Evolutionary conservation across 1,284 basidiomycete genomes (phyloP).

Genomic region (Malassezia slooffiae): DNA sequence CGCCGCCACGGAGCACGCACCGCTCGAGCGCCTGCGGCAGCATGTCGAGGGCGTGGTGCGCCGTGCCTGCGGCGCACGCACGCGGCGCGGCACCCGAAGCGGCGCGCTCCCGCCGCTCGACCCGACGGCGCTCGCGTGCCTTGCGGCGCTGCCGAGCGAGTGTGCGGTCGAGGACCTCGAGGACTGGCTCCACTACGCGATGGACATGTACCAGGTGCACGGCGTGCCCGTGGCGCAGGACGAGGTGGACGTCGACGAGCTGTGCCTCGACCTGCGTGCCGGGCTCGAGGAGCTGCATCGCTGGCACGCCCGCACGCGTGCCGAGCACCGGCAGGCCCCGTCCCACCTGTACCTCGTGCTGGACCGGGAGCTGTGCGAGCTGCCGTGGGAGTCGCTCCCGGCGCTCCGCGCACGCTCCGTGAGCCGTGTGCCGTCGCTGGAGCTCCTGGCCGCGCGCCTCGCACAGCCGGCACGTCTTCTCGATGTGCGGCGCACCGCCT

Average conservation of each 20-base stretch:
- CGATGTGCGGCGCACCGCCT: conserved; percentile 54
- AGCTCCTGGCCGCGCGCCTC: conserved; percentile 70
- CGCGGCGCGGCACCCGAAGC: conserved; percentile 47
- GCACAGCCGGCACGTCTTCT: conserved; percentile 14
- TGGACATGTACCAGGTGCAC: conserved; percentile 86
- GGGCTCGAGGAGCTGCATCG: conserved; percentile 28
- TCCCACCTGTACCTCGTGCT: conserved; percentile 73
- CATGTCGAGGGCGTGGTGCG: conserved; percentile 63
- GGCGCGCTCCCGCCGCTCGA: conserved; percentile 53
- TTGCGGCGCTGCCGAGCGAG: conserved; percentile 69
- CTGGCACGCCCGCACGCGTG: conserved; percentile 46
- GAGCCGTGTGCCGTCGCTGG: conserved; percentile 76
- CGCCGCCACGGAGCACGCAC: conserved; percentile 6
- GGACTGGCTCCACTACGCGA: conserved; percentile 82
- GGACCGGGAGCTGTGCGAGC: conserved; percentile 74
- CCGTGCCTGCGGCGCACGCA: not conserved
- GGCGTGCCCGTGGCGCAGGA: conserved; percentile 77
- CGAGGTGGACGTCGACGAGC: conserved; percentile 82
- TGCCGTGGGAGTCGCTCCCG: conserved; percentile 95
- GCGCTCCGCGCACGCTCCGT: conserved; percentile 70
- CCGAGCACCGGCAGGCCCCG: conserved; percentile 12
- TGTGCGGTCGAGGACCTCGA: conserved; percentile 79
- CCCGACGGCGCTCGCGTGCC: conserved; percentile 67
- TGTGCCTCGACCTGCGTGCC: conserved; percentile 47
- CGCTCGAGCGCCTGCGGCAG: not conserved